Evolutionary conservation across 2,329 filamentous ascomycete species (phyloP).

Genomic region (Clathrospora elynae): DNA sequence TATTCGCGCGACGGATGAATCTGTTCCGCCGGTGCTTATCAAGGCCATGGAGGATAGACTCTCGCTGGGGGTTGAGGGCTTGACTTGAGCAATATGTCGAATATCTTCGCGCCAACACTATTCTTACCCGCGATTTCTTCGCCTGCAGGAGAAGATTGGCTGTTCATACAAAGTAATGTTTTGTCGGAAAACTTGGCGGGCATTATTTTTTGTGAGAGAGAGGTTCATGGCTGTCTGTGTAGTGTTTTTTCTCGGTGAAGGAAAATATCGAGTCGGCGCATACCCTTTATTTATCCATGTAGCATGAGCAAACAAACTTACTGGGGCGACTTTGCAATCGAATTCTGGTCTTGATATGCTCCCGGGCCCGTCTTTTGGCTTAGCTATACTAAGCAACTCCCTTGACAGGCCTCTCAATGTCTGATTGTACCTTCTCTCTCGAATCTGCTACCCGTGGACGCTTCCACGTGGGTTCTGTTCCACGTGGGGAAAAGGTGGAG

Average conservation of each 20-base stretch:
- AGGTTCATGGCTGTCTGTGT: conserved; percentile 3
- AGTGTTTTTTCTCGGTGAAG: not conserved
- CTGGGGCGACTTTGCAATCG: conserved; percentile 2
- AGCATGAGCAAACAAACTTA: conserved; percentile 11
- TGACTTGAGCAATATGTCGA: conserved; percentile 22
- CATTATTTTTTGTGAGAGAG: not conserved
- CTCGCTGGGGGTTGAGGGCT: conserved; percentile 57
- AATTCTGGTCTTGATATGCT: not conserved
- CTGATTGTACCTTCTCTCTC: too few relatives aligned
- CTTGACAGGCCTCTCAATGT: too few relatives aligned
- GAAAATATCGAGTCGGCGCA: conserved; percentile 11
- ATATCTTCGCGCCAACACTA: not conserved
- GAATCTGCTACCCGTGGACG: too few relatives aligned
- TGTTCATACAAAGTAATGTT: conserved; percentile 15
- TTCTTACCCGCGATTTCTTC: not conserved
- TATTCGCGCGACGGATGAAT: conserved; percentile 90
- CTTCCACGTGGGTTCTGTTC: too few relatives aligned
- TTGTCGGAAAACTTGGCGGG: not conserved
- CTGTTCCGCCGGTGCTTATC: conserved; percentile 77
- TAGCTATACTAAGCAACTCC: too few relatives aligned
- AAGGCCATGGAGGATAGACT: conserved; percentile 88
- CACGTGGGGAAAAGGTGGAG: too few relatives aligned
- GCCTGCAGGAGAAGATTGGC: not conserved
- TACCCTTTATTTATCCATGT: conserved; percentile 13
- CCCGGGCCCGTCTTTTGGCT: too few relatives aligned